phyloP scores from a whole-genome alignment of 768 basidiomycete genomes.

The Boletus eberwhitei region DNA sequence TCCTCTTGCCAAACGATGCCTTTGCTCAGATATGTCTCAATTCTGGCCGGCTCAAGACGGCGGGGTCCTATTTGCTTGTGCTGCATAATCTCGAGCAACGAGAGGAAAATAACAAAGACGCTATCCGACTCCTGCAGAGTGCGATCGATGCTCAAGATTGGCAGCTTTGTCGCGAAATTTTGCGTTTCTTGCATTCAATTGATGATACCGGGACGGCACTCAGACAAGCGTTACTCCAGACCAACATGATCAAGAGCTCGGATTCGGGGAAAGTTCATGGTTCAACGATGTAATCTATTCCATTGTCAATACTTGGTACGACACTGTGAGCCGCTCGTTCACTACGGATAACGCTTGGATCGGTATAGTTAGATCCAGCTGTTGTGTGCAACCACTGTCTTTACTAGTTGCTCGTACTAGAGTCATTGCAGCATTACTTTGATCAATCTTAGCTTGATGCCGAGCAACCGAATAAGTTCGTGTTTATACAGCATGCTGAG shows the following conservation, averaged over 20 bases:
- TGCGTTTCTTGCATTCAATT: constrained; percentile 89
- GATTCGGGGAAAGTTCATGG: background rate
- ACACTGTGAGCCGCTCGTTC: background rate
- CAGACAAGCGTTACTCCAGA: constrained; percentile 54
- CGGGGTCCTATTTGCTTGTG: constrained; percentile 89
- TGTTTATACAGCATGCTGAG: too few species aligned
- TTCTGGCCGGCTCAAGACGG: constrained; percentile 75
- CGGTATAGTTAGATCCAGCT: background rate
- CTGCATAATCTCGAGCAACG: constrained; percentile 91
- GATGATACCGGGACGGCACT: constrained; percentile 81
- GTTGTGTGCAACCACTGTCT: too few species aligned
- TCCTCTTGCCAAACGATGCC: background rate
- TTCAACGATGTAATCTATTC: background rate
- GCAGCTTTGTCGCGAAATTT: constrained; percentile 86
- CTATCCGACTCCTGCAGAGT: constrained; percentile 70
- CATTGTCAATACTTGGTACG: background rate
- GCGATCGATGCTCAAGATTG: constrained; percentile 81
- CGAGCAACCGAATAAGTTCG: too few species aligned
- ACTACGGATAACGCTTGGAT: background rate
- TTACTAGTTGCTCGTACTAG: too few species aligned
- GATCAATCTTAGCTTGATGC: too few species aligned
- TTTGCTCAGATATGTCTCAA: constrained; percentile 65
- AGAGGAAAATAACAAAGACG: constrained; percentile 74
- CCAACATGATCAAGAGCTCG: constrained; percentile 34
- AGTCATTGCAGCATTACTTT: too few species aligned